Conservation (phyloP, 2,329 filamentous ascomycete genomes). For the Alternaria infectoria region DNA sequence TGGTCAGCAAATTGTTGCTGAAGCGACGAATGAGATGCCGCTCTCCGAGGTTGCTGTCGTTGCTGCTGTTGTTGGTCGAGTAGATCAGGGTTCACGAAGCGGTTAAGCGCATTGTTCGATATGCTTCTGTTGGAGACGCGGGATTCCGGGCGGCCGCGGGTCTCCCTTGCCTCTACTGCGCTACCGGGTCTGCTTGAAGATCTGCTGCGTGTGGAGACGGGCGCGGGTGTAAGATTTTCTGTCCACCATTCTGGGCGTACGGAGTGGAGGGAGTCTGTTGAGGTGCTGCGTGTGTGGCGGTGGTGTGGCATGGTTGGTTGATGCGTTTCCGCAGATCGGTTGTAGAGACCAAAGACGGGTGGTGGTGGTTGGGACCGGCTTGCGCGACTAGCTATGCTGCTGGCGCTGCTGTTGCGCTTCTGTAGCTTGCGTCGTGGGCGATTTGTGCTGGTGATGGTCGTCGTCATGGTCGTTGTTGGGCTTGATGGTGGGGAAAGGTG, state of each 20-base stretch:
- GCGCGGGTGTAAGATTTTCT: constrained; percentile 1
- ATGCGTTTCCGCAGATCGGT: not conserved
- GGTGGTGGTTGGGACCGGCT: not conserved
- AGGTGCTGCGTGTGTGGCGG: constrained; percentile 5
- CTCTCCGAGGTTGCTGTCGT: not conserved
- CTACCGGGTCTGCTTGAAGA: not conserved
- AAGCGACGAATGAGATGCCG: not conserved
- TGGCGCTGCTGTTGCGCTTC: constrained; percentile 12
- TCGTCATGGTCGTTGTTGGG: constrained; percentile 13
- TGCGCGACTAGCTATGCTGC: not conserved
- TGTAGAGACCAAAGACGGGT: not conserved
- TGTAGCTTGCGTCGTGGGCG: constrained; percentile 3
- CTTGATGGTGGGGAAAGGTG: not conserved
- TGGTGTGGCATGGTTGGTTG: not conserved
- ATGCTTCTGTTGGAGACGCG: not conserved
- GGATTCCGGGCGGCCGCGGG: not conserved
- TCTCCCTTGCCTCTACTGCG: not conserved
- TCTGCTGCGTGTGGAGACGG: not conserved
- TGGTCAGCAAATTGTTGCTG: not conserved
- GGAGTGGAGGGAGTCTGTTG: not conserved
- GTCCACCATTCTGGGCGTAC: constrained; percentile 11
- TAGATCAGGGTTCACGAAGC: not conserved
- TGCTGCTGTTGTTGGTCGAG: not conserved
- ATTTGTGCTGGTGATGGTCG: constrained; percentile 3
- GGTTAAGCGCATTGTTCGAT: not conserved